Base-by-base conservation (phyloP, 2,329 filamentous ascomycete species). In the Aspergillus pseudoviridinutans region DNA sequence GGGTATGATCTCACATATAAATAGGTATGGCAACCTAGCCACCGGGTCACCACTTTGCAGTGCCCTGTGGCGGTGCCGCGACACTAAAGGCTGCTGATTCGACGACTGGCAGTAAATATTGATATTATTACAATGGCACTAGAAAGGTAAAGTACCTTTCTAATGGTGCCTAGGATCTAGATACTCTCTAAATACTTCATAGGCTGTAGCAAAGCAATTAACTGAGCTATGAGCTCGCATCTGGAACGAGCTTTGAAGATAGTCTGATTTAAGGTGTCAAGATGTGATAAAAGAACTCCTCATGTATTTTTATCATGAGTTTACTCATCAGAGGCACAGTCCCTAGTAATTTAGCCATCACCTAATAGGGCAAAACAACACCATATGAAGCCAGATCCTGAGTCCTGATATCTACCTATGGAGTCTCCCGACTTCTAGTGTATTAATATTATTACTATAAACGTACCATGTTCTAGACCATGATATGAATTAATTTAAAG, bases 21-120 rank as follows among this genome's bases (percentile, higher is more conserved):
- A 27, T 20, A 49, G 24, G 0, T 10, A 49, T 27, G n/a, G 47
- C 24, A 14, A 20, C 32, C 32, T 35, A 58, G 59, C 55, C 61
- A 59, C 24, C 8, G 6, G 27, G 42, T 25, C 14, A 24, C 44
- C 24, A n/a, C 20, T 35, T 27, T 47, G 28, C 50, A 50, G 32
- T 50, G 32, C 60, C 53, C 55, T 38, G 64, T 64, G 66, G 64
- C 66, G 53, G 58, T 61, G 60, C 58, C 52, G 28, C 32, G 51
- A 49, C 47, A 50, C 35, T 17, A 41, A 49, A 52, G 44, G 4
- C 42, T n/a, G 44, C 49, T 56, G n/a, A 55, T 46, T 55, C 27
- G 24, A 41, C 4, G 3, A 42, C 38, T 20, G 25, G 20, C 20
- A n/a, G 38, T 51, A 51, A 49, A 27, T 17, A 17, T 17, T 17